These are phyloP conservation scores for Peterozyma xylosa DNA, from an alignment of 805 yeast genomes.

Conservation along the genomic window DNA sequence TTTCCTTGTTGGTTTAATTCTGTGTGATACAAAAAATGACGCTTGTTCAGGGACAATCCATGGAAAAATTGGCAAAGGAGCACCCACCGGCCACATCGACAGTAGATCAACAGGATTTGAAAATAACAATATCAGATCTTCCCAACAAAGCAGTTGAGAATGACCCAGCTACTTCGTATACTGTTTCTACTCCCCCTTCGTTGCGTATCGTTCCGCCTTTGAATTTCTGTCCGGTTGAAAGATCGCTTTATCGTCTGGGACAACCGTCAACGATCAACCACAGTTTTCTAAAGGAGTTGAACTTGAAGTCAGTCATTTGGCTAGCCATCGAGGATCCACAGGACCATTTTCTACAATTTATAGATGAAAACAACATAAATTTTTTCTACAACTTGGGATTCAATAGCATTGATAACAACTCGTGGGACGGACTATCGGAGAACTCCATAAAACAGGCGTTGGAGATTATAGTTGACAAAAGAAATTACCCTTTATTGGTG, in stretches of 20 bases:
- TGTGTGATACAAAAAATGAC: too few relatives aligned
- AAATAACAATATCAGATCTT: constrained; percentile 17
- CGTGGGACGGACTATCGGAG: constrained; percentile 95
- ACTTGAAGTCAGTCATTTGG: constrained; percentile 83
- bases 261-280: constrained; percentile 94
- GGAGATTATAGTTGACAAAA: constrained; percentile 61
- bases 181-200: constrained; percentile 46
- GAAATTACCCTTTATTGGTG: constrained; percentile 78
- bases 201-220: constrained; percentile 83
- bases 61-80: too few relatives aligned
- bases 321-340: constrained; percentile 93
- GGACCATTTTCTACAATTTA: constrained; percentile 78
- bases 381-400: constrained; percentile 77
- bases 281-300: constrained; percentile 69
- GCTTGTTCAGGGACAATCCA: too few relatives aligned
- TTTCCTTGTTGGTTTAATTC: too few relatives aligned
- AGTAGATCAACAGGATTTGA: constrained; percentile 2
- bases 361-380: constrained; percentile 61
- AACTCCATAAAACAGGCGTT: constrained; percentile 72
- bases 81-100: too few relatives aligned
- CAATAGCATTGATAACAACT: constrained; percentile 46
- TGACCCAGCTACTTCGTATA: constrained; percentile 13
- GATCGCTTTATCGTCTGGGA: constrained; percentile 80
- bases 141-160: constrained; percentile 16
- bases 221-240: constrained; percentile 93